Evolutionary conservation across 768 basidiomycete genomes (phyloP).

Genomic region (Podaxis carcinomalis): DNA sequence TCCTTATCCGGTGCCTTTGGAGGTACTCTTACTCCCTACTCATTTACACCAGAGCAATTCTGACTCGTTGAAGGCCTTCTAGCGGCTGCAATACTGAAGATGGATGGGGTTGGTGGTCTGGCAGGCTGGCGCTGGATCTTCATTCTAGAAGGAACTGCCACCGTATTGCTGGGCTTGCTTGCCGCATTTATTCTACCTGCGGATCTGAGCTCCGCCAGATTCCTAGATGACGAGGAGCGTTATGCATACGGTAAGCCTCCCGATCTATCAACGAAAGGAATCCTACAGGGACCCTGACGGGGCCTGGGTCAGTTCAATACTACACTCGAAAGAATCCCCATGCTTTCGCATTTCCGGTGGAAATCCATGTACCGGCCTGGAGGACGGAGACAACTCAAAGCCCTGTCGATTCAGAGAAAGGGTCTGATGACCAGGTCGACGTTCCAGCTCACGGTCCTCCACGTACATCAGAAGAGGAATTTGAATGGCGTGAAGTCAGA

Average conservation of each 20-base stretch:
- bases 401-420: neutral
- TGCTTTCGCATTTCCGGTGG: conserved; percentile 13
- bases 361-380: neutral
- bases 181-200: conserved; percentile 17
- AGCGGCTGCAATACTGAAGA: conserved; percentile 23
- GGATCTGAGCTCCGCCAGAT: conserved; percentile 17
- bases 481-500: conserved; percentile 6
- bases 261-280: conserved; percentile 24
- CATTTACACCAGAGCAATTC: neutral
- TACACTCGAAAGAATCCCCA: conserved; percentile 20
- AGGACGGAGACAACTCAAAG: neutral
- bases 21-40: conserved; percentile 39
- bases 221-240: conserved; percentile 25
- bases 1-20: conserved; percentile 27
- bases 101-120: conserved; percentile 21
- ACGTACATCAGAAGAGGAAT: neutral
- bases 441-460: neutral
- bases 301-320: neutral
- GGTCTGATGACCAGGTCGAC: neutral
- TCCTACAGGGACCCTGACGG: neutral
- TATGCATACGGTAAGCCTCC: conserved; percentile 26
- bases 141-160: conserved; percentile 25
- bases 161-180: conserved; percentile 21
- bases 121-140: conserved; percentile 32
- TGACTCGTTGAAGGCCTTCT: conserved; percentile 28